Conservation (phyloP, 495 filamentous ascomycete genomes). For the Aspergillus egyptiacus region DNA sequence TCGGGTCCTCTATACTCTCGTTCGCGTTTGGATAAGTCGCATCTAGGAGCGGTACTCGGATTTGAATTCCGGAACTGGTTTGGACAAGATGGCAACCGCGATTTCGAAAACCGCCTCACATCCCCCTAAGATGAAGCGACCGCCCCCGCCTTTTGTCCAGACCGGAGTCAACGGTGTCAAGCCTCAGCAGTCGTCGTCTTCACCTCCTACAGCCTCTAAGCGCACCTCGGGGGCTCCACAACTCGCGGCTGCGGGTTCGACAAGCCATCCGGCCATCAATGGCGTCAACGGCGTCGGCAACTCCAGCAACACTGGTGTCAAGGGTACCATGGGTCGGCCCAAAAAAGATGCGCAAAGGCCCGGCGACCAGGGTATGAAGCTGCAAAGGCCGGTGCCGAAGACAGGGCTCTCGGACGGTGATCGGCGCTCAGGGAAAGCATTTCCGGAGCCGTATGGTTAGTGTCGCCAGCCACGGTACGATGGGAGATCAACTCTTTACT, state of each 20-base stretch:
- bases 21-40: slow-evolving; percentile 25
- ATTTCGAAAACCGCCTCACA: slow-evolving; percentile 52
- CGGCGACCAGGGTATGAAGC: slow-evolving; percentile 31
- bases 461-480: not conserved
- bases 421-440: slow-evolving; percentile 32
- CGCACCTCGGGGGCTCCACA: slow-evolving; percentile 48
- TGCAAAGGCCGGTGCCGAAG: slow-evolving; percentile 29
- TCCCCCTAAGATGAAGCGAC: slow-evolving; percentile 67
- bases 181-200: slow-evolving; percentile 58
- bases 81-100: slow-evolving; percentile 45
- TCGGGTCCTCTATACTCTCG: slow-evolving; percentile 25
- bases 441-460: slow-evolving; percentile 48
- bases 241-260: slow-evolving; percentile 28
- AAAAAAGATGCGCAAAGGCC: slow-evolving; percentile 49
- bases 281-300: slow-evolving; percentile 43
- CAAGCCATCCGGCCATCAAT: slow-evolving; percentile 18
- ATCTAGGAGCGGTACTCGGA: slow-evolving; percentile 15
- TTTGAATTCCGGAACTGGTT: slow-evolving; percentile 18
- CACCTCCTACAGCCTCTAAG: slow-evolving; percentile 60
- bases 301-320: slow-evolving; percentile 25
- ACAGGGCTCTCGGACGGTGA: slow-evolving; percentile 31
- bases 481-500: slow-evolving; percentile 7
- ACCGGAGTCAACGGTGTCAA: slow-evolving; percentile 57
- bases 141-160: slow-evolving; percentile 61
- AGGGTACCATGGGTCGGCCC: slow-evolving; percentile 45